Evolutionary conservation across 176 grass and related monocot genomes (phyloP).

Genomic region (Coix lacrymajobi): DNA sequence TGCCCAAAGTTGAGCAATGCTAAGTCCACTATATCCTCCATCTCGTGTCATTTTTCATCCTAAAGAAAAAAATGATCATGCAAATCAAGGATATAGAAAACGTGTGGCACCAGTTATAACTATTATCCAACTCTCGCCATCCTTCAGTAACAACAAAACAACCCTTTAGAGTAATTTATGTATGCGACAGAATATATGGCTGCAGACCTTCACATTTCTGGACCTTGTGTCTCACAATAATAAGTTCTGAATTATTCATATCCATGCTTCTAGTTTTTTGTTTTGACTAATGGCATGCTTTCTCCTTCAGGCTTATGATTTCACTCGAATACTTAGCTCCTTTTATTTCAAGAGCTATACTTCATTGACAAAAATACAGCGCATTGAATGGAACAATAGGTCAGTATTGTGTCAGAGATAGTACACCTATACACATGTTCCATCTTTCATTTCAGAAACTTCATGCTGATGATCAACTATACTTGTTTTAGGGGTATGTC

Average conservation of each 20-base stretch:
- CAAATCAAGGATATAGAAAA: not conserved
- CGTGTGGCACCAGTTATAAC: not conserved
- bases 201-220: constrained; percentile 10
- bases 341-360: constrained; percentile 77
- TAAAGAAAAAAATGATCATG: not conserved
- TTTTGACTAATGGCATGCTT: constrained; percentile 14
- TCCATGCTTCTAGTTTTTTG: constrained; percentile 6
- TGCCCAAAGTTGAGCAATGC: not conserved
- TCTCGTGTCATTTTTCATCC: not conserved
- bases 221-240: not conserved
- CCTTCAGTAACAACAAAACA: not conserved
- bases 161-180: not conserved
- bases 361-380: constrained; percentile 83
- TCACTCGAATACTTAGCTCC: constrained; percentile 61
- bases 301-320: constrained; percentile 68
- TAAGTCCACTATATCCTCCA: not conserved
- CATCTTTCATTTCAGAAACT: not conserved
- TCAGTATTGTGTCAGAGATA: constrained; percentile 37
- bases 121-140: not conserved
- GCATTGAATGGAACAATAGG: constrained; percentile 98
- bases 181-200: not conserved
- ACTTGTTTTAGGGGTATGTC: constrained; percentile 93
- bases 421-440: not conserved
- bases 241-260: constrained; percentile 2
- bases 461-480: constrained; percentile 25